Evolutionary conservation across 495 filamentous ascomycete species (phyloP), one percentile per base, ranked within the genome.

Genomic region (Saxispiralis lemnorum): DNA sequence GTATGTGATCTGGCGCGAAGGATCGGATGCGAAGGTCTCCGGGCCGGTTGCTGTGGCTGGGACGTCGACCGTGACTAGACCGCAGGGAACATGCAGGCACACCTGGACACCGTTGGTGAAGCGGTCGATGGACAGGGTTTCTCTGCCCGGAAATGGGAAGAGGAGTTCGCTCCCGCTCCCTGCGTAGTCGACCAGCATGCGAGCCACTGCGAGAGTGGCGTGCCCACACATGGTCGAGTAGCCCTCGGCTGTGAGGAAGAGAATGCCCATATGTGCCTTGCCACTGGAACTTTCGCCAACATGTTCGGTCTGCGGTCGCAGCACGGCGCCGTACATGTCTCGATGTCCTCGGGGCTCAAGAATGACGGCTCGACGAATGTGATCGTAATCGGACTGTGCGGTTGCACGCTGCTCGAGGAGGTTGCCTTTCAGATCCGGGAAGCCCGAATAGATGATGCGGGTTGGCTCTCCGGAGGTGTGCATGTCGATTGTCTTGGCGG

Each of bases 191-290:
- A 51, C 39, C 5, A 53, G 31, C 16, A 53, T 44, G 1, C 51
- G 42, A n/a, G 38, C 44, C 15, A 53, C 14, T 4, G 51, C 51
- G 19, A 53, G 42, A 1, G 51, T 53, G 18, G 47, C 51, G 21
- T 53, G 51, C 7, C 51, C 51, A 28, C 51, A 53, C 51, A 53
- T 53, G 21, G 44, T 46, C n/a, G 38, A 43, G 37, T 50, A 53
- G 7, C 47, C 47, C n/a, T 49, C 43, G 24, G 39, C 39, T 4
- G 43, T 44, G 11, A 41, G 17, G 39, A 53, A 53, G 20, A 53
- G 14, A 19, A 53, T 47, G 7, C 51, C 51, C 16, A 51, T 44
- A 18, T 53, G 33, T 7, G 51, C 51, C 15, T 49, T 20, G n/a
- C 43, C 51, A 18, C 37, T 31, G 16, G 19, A 20, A 11, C 21